Evolutionary conservation across 805 yeast species (phyloP).

Genomic region (Torulaspora delbrueckii): DNA sequence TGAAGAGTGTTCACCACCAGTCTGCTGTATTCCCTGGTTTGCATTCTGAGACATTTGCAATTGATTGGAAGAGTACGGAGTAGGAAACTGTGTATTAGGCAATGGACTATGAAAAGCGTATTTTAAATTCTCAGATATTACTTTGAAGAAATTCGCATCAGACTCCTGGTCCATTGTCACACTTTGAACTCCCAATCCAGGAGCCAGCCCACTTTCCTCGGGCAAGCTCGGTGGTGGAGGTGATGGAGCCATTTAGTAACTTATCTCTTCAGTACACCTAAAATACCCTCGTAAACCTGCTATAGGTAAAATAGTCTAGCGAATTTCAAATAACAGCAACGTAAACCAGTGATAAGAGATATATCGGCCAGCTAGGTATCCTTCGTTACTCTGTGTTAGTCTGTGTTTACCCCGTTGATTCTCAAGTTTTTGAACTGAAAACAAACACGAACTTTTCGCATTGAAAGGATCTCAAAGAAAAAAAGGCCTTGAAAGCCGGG

Average conservation of each 20-base stretch:
- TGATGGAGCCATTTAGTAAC: slow-evolving; percentile 6
- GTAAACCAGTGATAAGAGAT: neutral
- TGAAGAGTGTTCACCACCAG: slow-evolving; percentile 18
- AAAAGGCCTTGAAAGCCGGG: slow-evolving; percentile 3
- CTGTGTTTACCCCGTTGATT: slow-evolving; percentile 1
- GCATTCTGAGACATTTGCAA: slow-evolving; percentile 8
- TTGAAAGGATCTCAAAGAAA: neutral
- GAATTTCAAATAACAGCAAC: neutral
- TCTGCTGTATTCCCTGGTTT: slow-evolving; percentile 4
- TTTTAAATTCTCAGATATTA: slow-evolving; percentile 28
- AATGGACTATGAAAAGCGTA: slow-evolving; percentile 32
- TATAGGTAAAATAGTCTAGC: neutral
- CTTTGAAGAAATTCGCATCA: slow-evolving; percentile 30
- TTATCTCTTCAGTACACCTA: neutral
- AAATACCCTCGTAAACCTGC: neutral
- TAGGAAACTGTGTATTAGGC: slow-evolving; percentile 34
- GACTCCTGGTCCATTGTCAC: slow-evolving; percentile 15
- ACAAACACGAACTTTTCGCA: slow-evolving; percentile 11
- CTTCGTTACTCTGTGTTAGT: neutral
- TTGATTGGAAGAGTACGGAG: slow-evolving; percentile 33
- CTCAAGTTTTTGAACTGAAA: slow-evolving; percentile 4
- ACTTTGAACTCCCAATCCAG: slow-evolving; percentile 5
- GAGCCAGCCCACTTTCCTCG: slow-evolving; percentile 7
- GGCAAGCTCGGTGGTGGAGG: slow-evolving; percentile 9
- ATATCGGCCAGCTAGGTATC: neutral